These are phyloP conservation scores for Albifimbria verrucaria DNA, from an alignment of 2,329 filamentous ascomycete species.

Conservation along the genomic window DNA sequence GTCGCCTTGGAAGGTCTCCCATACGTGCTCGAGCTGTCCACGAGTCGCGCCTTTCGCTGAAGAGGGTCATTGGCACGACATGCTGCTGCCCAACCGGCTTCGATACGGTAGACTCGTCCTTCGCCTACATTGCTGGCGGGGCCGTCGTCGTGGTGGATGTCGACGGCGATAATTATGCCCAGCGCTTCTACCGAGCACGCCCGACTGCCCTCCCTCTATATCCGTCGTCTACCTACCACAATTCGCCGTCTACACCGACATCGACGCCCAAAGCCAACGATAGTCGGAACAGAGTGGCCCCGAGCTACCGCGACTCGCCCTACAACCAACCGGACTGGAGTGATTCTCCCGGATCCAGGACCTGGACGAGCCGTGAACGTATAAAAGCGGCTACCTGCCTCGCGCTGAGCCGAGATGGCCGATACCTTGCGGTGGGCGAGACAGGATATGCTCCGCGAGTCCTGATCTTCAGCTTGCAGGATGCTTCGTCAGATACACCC, in stretches of 20 bases:
- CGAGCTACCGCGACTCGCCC: slow-evolving; percentile 44
- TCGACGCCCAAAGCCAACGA: slow-evolving; percentile 61
- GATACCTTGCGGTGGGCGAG: slow-evolving; percentile 88
- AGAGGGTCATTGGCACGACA: slow-evolving; percentile 87
- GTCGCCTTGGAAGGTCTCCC: slow-evolving; percentile 62
- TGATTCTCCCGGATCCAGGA: slow-evolving; percentile 66
- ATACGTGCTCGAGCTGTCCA: slow-evolving; percentile 44
- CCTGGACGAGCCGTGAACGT: slow-evolving; percentile 84
- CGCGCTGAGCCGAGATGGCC: slow-evolving; percentile 81
- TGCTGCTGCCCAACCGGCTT: slow-evolving; percentile 82
- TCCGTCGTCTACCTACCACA: slow-evolving; percentile 51
- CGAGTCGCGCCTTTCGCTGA: slow-evolving; percentile 66
- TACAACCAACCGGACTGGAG: slow-evolving; percentile 47
- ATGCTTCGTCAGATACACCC: slow-evolving; percentile 75
- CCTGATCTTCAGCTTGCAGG: slow-evolving; percentile 81
- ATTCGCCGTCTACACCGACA: slow-evolving; percentile 47
- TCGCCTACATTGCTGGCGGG: slow-evolving; percentile 90
- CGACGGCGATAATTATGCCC: slow-evolving; percentile 62
- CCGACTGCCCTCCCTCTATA: slow-evolving; percentile 70
- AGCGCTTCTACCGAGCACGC: slow-evolving; percentile 87
- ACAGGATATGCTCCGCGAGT: slow-evolving; percentile 92
- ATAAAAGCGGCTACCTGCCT: slow-evolving; percentile 94
- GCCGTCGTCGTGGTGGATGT: slow-evolving; percentile 88
- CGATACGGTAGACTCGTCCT: slow-evolving; percentile 72
- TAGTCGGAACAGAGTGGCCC: slow-evolving; percentile 54